A percentile compares a stretch with the other conserved stretches of the same genome.
Evolutionary conservation across 805 yeast genomes (phyloP).

Genomic region (Grigorovia humatica): DNA sequence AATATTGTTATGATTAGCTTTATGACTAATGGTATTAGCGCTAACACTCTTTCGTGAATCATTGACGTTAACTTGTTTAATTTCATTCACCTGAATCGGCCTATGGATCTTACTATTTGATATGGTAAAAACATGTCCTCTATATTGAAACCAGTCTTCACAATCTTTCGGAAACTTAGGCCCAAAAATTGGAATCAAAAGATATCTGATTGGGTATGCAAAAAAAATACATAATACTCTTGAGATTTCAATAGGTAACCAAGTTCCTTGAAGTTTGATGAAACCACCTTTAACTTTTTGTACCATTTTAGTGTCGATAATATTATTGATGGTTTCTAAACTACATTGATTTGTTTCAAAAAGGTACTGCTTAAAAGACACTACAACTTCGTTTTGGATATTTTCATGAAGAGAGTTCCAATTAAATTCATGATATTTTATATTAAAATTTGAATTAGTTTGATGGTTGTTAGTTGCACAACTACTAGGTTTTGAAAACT

Average conservation of each 20-base stretch:
- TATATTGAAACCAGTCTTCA: slow-evolving; percentile 7
- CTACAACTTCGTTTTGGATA: slow-evolving; percentile 9
- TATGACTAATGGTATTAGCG: neutral
- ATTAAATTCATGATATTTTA: slow-evolving; percentile 18
- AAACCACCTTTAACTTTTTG: slow-evolving; percentile 86
- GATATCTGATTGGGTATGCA: slow-evolving; percentile 66
- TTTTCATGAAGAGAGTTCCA: slow-evolving; percentile 18
- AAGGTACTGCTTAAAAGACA: slow-evolving; percentile 8
- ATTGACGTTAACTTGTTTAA: neutral
- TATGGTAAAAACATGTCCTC: neutral
- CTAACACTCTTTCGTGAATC: neutral
- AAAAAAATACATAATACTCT: slow-evolving; percentile 57
- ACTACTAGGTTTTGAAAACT: neutral
- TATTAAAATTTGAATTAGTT: neutral
- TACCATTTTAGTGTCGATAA: slow-evolving; percentile 17
- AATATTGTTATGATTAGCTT: neutral
- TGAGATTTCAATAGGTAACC: slow-evolving; percentile 71
- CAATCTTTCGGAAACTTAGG: slow-evolving; percentile 38
- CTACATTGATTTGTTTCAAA: neutral
- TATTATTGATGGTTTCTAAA: slow-evolving; percentile 6
- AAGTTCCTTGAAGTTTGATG: slow-evolving; percentile 87
- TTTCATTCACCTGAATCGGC: neutral
- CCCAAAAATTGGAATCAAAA: slow-evolving; percentile 76
- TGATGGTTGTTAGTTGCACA: neutral
- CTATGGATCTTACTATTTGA: neutral